These are phyloP conservation scores for Saccharomycopsis fodiens DNA, from an alignment of 805 yeast species.

Conservation along the genomic window DNA sequence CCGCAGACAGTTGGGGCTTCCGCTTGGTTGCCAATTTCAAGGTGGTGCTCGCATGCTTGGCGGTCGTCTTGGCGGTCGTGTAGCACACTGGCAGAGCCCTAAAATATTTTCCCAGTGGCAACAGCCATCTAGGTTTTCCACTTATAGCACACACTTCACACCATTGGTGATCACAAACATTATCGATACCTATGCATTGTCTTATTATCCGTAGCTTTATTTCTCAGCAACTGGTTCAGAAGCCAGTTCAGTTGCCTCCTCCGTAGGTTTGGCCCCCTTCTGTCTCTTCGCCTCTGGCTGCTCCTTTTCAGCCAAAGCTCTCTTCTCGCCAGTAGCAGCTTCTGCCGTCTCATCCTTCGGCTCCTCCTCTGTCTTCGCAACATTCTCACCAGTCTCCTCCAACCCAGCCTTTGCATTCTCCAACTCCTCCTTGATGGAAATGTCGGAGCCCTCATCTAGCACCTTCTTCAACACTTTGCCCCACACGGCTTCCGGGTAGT, in stretches of 20 bases:
- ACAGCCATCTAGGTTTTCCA: too few species aligned
- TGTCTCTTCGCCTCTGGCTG: background rate
- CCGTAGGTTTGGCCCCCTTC: background rate
- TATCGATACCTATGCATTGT: too few species aligned
- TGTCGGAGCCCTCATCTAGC: slow-evolving; percentile 33
- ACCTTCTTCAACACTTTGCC: slow-evolving; percentile 52
- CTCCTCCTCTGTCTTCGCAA: too few species aligned
- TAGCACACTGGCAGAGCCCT: too few species aligned
- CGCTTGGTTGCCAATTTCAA: background rate
- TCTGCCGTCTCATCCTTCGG: background rate
- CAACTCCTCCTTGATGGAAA: slow-evolving; percentile 34
- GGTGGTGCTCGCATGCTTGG: background rate
- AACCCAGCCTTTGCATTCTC: slow-evolving; percentile 25
- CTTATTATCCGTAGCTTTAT: too few species aligned
- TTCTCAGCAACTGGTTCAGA: too few species aligned
- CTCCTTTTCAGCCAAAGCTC: background rate
- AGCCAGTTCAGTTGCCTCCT: background rate
- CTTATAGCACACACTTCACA: too few species aligned
- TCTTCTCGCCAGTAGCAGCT: background rate
- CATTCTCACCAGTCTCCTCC: slow-evolving; percentile 9
- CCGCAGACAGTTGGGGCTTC: slow-evolving; percentile 3
- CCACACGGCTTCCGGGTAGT: slow-evolving; percentile 61
- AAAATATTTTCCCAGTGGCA: too few species aligned
- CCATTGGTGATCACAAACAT: too few species aligned
- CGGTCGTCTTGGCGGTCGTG: background rate